Percentiles rank a stretch among this genome's conserved stretches.
Conservation (phyloP, 2,329 filamentous ascomycete species). For the Eutypa lata region DNA sequence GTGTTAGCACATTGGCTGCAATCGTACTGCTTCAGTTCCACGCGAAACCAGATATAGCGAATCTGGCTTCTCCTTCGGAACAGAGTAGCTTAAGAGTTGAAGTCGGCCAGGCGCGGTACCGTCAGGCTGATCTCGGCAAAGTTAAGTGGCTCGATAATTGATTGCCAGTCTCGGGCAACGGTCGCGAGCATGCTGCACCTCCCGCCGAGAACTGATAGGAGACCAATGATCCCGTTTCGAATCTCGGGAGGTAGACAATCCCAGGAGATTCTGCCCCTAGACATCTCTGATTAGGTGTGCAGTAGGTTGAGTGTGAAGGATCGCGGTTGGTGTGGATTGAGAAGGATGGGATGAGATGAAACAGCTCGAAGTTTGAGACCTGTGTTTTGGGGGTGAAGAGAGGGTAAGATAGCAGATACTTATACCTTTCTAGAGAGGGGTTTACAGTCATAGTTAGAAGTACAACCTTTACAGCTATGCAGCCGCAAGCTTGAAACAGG, state of each 20-base stretch:
- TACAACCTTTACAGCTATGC: too few relatives aligned
- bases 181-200: conserved; percentile 18
- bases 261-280: too few relatives aligned
- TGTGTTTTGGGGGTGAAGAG: too few relatives aligned
- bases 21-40: conserved; percentile 28
- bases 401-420: too few relatives aligned
- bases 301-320: too few relatives aligned
- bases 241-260: conserved; percentile 20
- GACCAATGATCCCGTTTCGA: conserved; percentile 19
- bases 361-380: too few relatives aligned
- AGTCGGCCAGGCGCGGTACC: conserved; percentile 23
- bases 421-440: too few relatives aligned
- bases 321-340: too few relatives aligned
- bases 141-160: conserved; percentile 23
- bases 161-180: conserved; percentile 31
- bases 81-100: conserved; percentile 24
- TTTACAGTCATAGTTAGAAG: too few relatives aligned
- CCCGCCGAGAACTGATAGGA: conserved; percentile 12
- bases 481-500: too few relatives aligned
- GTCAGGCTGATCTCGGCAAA: conserved; percentile 30
- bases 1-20: conserved; percentile 8
- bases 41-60: conserved; percentile 29
- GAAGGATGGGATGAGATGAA: too few relatives aligned
- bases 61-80: conserved; percentile 20
- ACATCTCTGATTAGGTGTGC: too few relatives aligned